Evolutionary conservation across 1,284 basidiomycete genomes (phyloP), one percentile per base, ranked within the genome.

Genomic region (Gymnopus androsaceus): DNA sequence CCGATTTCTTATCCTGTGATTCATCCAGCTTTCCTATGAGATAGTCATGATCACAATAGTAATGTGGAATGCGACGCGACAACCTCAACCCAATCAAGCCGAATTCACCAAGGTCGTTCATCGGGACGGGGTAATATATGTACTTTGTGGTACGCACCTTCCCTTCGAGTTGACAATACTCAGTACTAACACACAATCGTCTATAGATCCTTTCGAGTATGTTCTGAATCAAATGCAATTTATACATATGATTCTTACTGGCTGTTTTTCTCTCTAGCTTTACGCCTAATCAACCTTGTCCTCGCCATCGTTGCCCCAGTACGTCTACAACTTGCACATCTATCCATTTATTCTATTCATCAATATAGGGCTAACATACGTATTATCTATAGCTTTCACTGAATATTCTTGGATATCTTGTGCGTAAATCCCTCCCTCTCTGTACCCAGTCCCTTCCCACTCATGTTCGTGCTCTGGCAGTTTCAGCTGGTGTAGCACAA

Each of bases 81-180:
- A 36, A 17, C 46, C 54, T 9, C 17, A 42, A 23, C 28, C 34
- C n/a, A n/a, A n/a, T n/a, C n/a, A n/a, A n/a, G 25, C 33, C 3
- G 46, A 49, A 38, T 47, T 55, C 4, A 15, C 9, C 9, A 28
- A 28, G 8, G 34, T 49, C 28, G 6, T 49, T 30, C 30, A 31
- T 23, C 36, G 54, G 4, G 54, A 55, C 33, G 54, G 54, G 25
- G 2, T 55, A 8, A 21, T 41, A n/a, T 55, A 40, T n/a, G n/a
- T n/a, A n/a, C 28, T 55, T 49, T 40, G 36, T 28, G 11, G 54
- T 55, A 30, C 41, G 54, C 41, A n/a, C 21, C 23, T 14, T 15
- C 14, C 30, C n/a, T 19, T 8, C 31, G 7, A 36, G 5, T 21
- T 23, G n/a, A 7, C 19, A 21, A 21, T 21, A 3, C 33, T 36